Conservation (phyloP, 2,329 filamentous ascomycete species). For the Raffaelea albimanens region DNA sequence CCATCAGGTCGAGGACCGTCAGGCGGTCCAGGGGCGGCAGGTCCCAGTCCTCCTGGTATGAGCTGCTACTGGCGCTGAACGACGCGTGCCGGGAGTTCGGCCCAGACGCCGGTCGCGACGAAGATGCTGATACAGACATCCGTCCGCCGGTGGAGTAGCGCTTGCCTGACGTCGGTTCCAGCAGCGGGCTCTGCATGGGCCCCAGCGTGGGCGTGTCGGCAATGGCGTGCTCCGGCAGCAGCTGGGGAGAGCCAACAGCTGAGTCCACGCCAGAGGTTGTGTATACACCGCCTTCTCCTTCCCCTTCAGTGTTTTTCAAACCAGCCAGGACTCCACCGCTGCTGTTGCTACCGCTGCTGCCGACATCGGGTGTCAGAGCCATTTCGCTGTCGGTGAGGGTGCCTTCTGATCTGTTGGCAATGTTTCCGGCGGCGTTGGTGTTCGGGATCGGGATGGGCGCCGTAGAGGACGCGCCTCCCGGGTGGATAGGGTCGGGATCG, state of each 20-base stretch:
- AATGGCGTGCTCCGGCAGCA: constrained; percentile 32
- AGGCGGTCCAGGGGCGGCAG: constrained; percentile 84
- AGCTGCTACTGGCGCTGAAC: constrained; percentile 74
- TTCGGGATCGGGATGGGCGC: constrained; percentile 1
- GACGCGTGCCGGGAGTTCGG: constrained; percentile 66
- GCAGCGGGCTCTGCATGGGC: constrained; percentile 20
- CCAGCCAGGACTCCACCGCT: no score
- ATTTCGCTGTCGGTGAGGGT: constrained; percentile 33
- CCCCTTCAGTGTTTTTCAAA: no score
- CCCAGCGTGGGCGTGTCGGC: constrained; percentile 43
- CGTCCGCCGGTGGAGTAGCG: no score
- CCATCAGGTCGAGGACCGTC: constrained; percentile 84
- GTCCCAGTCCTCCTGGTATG: constrained; percentile 85
- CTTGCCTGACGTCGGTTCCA: background rate
- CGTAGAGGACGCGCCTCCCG: background rate
- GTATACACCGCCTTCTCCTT: no score
- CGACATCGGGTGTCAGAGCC: constrained; percentile 31
- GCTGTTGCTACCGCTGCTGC: constrained; percentile 14
- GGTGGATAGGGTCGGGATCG: constrained; percentile 18
- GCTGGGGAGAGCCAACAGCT: constrained; percentile 30
- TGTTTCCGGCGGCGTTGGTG: constrained; percentile 14
- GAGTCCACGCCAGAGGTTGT: background rate
- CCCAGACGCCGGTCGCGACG: constrained; percentile 37
- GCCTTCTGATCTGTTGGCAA: no score
- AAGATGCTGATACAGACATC: no score